phyloP scores from a whole-genome alignment of 148 eudicot species.

The Chenopodium berlandieri region DNA sequence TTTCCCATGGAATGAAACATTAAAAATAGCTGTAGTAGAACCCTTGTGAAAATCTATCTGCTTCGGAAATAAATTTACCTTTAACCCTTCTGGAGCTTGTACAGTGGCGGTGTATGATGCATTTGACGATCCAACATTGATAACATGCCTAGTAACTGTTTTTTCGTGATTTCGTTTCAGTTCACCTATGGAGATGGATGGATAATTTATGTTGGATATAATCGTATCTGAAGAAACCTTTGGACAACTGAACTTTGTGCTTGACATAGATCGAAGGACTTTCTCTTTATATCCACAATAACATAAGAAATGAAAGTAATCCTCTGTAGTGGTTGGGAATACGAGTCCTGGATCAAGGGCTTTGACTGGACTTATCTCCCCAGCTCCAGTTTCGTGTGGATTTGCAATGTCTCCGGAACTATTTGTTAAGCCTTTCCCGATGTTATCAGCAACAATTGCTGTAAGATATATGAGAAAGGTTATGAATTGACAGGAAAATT shows the following conservation, averaged over 20 bases:
- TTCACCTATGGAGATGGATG: constrained; percentile 55
- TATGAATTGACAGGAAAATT: not conserved
- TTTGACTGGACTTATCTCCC: constrained; percentile 55
- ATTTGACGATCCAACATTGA: constrained; percentile 49
- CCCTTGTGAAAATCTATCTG: constrained; percentile 36
- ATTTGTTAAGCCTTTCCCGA: constrained; percentile 39
- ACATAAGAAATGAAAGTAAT: constrained; percentile 54
- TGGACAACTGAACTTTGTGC: constrained; percentile 43
- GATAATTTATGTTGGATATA: constrained; percentile 55
- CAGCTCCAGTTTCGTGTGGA: constrained; percentile 56
- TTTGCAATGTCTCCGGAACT: constrained; percentile 37
- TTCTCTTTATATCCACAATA: constrained; percentile 40
- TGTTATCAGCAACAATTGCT: constrained; percentile 49
- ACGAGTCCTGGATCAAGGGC: constrained; percentile 68
- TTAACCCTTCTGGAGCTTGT: constrained; percentile 42
- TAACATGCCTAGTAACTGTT: constrained; percentile 42
- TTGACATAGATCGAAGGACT: constrained; percentile 39
- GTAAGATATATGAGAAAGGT: constrained; percentile 14
- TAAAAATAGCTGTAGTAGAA: constrained; percentile 33
- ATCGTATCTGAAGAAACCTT: constrained; percentile 30
- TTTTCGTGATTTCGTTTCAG: constrained; percentile 26
- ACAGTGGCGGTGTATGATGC: constrained; percentile 43
- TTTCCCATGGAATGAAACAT: constrained; percentile 41
- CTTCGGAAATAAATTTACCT: constrained; percentile 42
- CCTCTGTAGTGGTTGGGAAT: constrained; percentile 44